Conservation (phyloP, 306 rosid genomes). For the Oemleria cerasiformis region DNA sequence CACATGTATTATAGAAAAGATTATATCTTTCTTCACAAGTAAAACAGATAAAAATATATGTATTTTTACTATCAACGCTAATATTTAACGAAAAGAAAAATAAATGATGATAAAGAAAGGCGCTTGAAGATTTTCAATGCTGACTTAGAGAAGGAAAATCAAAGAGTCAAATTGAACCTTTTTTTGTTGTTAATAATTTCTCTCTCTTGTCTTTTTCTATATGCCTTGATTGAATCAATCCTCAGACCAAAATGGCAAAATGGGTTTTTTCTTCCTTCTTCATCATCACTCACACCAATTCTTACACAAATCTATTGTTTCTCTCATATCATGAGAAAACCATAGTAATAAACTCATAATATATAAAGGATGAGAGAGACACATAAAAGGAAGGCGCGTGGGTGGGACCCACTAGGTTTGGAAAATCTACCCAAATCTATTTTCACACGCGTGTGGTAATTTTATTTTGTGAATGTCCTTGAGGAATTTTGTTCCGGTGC, state of each 20-base stretch:
- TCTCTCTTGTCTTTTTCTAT: background rate
- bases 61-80: background rate
- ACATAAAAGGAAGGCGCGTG: background rate
- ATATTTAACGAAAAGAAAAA: background rate
- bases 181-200: background rate
- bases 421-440: constrained; percentile 30
- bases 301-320: background rate
- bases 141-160: constrained; percentile 8
- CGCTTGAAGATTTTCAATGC: constrained; percentile 9
- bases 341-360: background rate
- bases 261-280: background rate
- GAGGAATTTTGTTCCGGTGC: background rate
- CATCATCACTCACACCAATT: background rate
- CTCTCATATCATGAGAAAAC: background rate
- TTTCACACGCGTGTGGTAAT: constrained; percentile 30
- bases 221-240: constrained; percentile 3
- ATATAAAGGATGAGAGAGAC: constrained; percentile 6
- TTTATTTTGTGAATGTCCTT: constrained; percentile 5
- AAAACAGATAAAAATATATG: background rate
- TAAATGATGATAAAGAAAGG: constrained; percentile 2
- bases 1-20: background rate
- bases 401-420: constrained; percentile 44
- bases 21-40: background rate
- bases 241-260: background rate
- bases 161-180: background rate